Evolutionary conservation across 345 rosid genomes (phyloP), one percentile per base, ranked within the genome.

Genomic region (Hirschfeldia incana): DNA sequence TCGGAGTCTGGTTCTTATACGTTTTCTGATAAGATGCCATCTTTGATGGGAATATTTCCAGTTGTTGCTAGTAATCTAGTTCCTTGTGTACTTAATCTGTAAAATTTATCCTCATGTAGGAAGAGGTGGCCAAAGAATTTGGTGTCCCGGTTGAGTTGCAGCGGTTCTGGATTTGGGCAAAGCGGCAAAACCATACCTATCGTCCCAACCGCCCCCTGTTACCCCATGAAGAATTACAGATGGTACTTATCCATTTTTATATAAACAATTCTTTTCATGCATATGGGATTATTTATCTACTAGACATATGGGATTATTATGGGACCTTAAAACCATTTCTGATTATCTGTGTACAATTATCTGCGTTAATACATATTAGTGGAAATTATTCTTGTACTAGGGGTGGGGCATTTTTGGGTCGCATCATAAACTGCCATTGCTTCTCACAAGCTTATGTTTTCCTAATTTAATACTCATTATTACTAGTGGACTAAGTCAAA

Each of bases 191-290:
- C 59, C 59, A 53, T 15, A 53, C 59, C 15, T 53, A 53, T 53
- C 59, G 59, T 16, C 59, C 59, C 59, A 53, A 53, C 59, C 59
- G 59, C 26, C 59, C 59, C 49, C 69, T 94, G 68, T 84, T 86
- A 46, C 84, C 94, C 10, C 92, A 83, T 67, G 98, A 94, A 83
- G 98, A 94, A 85, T 80, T 89, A 66, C 98, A 88, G 81, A 81
- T 87, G 72, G 98, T 91, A 91, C 75, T 78, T 71, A 27, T 49
- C 33, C 66, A 37, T 29, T 28, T 67, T 16, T 21, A 4, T 15
- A 1, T 51, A 21, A 0, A n/a, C 29, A 42, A 27, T 49, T n/a
- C 2, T 63, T 26, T 61, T 32, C 15, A 64, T 69, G 53, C 42
- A 33, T n/a, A 16, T 15, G 16, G 28, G 30, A 69, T 37, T 44